Percentiles rank a stretch among this genome's conserved stretches.
phyloP scores from a whole-genome alignment of 805 yeast genomes.

The Candida ortonii region DNA sequence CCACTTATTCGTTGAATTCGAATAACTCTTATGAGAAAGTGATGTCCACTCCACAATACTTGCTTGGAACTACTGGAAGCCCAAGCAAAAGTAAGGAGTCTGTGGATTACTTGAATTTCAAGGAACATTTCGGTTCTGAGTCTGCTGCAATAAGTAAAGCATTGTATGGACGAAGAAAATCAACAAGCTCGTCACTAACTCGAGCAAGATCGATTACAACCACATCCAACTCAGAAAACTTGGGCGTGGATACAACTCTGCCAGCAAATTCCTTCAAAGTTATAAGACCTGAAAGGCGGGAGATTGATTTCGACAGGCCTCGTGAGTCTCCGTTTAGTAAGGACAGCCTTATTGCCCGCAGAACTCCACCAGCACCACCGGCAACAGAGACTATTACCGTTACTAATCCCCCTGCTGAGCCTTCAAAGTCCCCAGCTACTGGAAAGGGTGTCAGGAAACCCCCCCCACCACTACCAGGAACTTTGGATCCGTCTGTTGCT shows the following conservation, averaged over 20 bases:
- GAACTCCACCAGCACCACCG: slow-evolving; percentile 76
- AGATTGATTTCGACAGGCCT: slow-evolving; percentile 78
- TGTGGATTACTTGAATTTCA: slow-evolving; percentile 56
- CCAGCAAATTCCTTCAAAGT: slow-evolving; percentile 54
- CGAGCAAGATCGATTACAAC: slow-evolving; percentile 31
- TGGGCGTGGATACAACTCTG: slow-evolving; percentile 8
- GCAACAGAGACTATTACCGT: slow-evolving; percentile 43
- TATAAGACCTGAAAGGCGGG: slow-evolving; percentile 61
- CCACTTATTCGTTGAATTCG: slow-evolving; percentile 51
- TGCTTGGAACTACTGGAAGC: slow-evolving; percentile 39
- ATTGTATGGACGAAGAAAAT: slow-evolving; percentile 13
- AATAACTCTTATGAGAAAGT: slow-evolving; percentile 39
- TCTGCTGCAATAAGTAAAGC: not conserved
- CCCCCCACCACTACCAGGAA: slow-evolving; percentile 23
- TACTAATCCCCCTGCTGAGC: slow-evolving; percentile 9
- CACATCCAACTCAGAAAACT: slow-evolving; percentile 20
- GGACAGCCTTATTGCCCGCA: slow-evolving; percentile 55
- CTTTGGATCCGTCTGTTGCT: too few relatives aligned
- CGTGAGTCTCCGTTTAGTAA: slow-evolving; percentile 66
- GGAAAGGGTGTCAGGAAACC: slow-evolving; percentile 22
- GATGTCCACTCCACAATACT: slow-evolving; percentile 65
- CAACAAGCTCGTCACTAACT: slow-evolving; percentile 26
- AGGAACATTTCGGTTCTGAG: slow-evolving; percentile 33
- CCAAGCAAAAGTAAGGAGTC: slow-evolving; percentile 30
- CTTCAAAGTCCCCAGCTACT: slow-evolving; percentile 8